Evolutionary conservation across 164 flowering plant genomes (phyloP).

Genomic region (Chimonanthus praecox): DNA sequence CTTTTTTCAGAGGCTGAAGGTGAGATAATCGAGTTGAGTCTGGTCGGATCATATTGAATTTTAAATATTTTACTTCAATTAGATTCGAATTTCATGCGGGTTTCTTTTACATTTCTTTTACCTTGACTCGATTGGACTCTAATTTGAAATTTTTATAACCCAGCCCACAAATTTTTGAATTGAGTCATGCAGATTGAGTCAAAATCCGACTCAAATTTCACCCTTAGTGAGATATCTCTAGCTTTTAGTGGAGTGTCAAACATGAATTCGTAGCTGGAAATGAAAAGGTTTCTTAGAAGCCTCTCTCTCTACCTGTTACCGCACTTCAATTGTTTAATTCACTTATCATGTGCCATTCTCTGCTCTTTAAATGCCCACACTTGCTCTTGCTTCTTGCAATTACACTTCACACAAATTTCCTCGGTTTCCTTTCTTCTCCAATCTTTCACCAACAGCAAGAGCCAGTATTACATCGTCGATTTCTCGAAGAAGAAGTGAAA

Average conservation of each 20-base stretch:
- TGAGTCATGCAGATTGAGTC: no score
- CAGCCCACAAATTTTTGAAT: no score
- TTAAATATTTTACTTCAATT: no score
- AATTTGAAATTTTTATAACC: no score
- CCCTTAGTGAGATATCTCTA: not conserved
- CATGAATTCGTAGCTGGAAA: conserved; percentile 27
- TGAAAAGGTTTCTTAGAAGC: conserved; percentile 21
- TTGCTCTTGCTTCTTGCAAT: conserved; percentile 6
- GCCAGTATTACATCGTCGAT: not conserved
- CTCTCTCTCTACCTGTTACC: conserved; percentile 6
- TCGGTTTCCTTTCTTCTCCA: not conserved
- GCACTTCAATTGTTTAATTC: not conserved
- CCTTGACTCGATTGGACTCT: no score
- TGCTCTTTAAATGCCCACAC: conserved; percentile 19
- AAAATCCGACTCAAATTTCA: no score
- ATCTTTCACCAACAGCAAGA: not conserved
- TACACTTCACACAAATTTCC: not conserved
- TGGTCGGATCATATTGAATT: no score
- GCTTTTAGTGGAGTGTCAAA: conserved; percentile 19
- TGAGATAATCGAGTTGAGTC: not conserved
- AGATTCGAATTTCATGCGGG: no score
- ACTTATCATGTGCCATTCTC: not conserved
- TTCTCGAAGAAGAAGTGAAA: not conserved
- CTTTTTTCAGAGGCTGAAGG: not conserved
- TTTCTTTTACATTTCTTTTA: no score